phyloP scores from a whole-genome alignment of 192 early-diverging fungal genomes.

The Coemansia sp. region DNA sequence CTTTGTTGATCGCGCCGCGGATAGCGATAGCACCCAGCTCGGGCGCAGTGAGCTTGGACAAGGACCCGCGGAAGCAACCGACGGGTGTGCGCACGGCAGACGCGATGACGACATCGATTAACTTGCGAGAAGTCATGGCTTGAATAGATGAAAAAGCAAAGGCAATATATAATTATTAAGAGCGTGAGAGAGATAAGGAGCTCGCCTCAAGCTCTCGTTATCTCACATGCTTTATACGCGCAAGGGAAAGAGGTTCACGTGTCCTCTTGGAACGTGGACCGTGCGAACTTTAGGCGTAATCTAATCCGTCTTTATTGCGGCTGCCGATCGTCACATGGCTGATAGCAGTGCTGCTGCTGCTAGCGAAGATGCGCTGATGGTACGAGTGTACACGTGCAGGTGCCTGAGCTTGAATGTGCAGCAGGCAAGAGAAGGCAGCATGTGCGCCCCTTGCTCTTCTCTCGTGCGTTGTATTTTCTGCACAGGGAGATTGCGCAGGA shows the following conservation, averaged over 20 bases:
- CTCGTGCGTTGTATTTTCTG: not conserved
- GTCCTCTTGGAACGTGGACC: not conserved
- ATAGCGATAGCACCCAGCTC: constrained; percentile 86
- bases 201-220: not conserved
- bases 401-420: not conserved
- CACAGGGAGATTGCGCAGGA: constrained; percentile 2
- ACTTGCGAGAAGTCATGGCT: constrained; percentile 41
- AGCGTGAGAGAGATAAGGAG: not conserved
- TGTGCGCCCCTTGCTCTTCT: not conserved
- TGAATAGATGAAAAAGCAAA: not conserved
- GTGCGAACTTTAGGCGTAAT: not conserved
- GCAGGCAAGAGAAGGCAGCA: not conserved
- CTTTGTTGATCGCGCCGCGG: constrained; percentile 77
- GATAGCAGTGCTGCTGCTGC: not conserved
- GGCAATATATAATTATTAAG: not conserved
- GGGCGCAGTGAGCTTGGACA: constrained; percentile 78
- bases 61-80: constrained; percentile 84
- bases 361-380: not conserved
- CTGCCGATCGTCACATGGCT: not conserved
- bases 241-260: not conserved
- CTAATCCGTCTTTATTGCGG: not conserved
- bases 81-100: constrained; percentile 85
- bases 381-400: not conserved
- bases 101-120: constrained; percentile 51
- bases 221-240: not conserved